Base-by-base conservation (phyloP, 2,329 filamentous ascomycete genomes). In the Coleophoma cylindrospora region DNA sequence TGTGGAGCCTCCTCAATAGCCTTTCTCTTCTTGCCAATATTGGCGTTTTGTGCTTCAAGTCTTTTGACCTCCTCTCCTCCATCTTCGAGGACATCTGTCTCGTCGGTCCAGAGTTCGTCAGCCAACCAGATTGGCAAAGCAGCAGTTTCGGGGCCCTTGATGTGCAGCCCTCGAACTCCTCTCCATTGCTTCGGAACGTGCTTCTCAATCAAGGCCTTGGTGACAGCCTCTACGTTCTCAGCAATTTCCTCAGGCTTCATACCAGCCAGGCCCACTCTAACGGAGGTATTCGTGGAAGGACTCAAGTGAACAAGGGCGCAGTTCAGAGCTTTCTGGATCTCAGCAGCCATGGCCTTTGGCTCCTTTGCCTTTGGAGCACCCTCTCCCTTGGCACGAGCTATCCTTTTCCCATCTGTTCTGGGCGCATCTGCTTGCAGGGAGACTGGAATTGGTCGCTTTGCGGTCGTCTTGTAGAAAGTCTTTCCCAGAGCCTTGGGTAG, bases 101-200 rank as follows among this genome's bases (percentile, higher is more conserved):
- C 78, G 53, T 94, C 88, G 14, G 86, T 70, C 91, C 94, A 99
- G 56, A 99, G 76, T 76, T 96, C 91, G 59, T 91, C 86, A 4
- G 92, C 88, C 65, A 96, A 74, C 89, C 91, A 99, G 65, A 99
- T 84, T n/a, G 94, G 94, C 63, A 99, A 77, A 9, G 92, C 87
- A 54, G 85, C 86, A 4, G 92, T 96, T 64, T 89, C 84, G 27
- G 89, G 86, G 3, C 90, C 89, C 78, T 97, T 99, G 75, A 99
- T 78, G 69, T 95, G 91, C 54, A 99, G 74, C 55, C 82, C 81
- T 68, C 86, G 85, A 56, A 97, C 79, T 67, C 92, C 94, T 63
- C 81, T 82, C 91, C 91, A 96, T 63, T 91, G 86, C 67, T 92
- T 85, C 15, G 91, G 83, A 43, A 96, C 83, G 65, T 86, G 88